Evolutionary conservation across 2,329 filamentous ascomycete species (phyloP).

Genomic region (Ophiostoma tasmaniense): DNA sequence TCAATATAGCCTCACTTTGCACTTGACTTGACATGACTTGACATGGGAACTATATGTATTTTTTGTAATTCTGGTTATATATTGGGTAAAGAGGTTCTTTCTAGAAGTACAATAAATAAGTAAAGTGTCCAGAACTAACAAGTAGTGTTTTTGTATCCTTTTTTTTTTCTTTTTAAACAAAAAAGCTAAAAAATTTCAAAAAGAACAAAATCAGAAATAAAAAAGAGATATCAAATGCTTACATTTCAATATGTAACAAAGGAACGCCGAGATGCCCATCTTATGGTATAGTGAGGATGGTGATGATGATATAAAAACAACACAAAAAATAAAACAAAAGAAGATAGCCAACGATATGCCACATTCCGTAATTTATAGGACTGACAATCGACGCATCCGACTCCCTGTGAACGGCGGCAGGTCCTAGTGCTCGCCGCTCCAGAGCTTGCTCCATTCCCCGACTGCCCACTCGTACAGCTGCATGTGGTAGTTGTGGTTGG

Average conservation of each 20-base stretch:
- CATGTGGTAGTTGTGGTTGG: constrained; percentile 25
- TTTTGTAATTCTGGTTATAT: neutral
- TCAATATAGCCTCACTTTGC: neutral
- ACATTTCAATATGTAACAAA: neutral
- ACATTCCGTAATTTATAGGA: neutral
- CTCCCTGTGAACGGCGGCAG: neutral
- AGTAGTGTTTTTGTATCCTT: neutral
- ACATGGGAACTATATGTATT: too few relatives aligned
- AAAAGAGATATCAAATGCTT: neutral
- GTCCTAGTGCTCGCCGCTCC: constrained; percentile 22
- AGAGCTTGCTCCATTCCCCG: constrained; percentile 26
- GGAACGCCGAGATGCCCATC: neutral
- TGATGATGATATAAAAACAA: neutral
- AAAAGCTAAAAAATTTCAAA: neutral
- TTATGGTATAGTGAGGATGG: neutral
- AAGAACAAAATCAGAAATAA: neutral
- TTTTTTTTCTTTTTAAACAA: neutral
- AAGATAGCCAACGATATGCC: neutral
- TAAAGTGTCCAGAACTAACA: neutral
- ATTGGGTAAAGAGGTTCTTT: too few relatives aligned
- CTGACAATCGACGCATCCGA: neutral
- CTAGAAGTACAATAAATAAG: neutral
- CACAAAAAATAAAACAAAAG: neutral
- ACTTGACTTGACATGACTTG: neutral
- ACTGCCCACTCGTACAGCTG: constrained; percentile 24